Evolutionary conservation across 2,329 filamentous ascomycete species (phyloP), one percentile per base, ranked within the genome.

Genomic region (Fusarium continuum): DNA sequence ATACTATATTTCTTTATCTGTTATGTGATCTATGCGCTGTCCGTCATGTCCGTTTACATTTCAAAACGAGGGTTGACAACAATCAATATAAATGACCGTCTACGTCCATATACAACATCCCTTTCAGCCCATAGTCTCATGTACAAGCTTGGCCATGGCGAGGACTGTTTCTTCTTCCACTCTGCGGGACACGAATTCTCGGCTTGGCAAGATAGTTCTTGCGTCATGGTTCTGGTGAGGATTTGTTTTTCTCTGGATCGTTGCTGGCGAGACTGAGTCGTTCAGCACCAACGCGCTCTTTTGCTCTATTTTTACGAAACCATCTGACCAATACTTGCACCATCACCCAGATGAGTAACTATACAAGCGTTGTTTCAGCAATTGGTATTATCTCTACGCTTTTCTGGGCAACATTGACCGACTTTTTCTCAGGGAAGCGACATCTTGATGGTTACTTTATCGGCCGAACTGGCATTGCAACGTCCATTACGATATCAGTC

Each of bases 221-320:
- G 76, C 77, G 0, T 87, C 84, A 0, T 88, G 84, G 82, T 83
- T 88, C 67, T 89, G 84, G 81, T 90, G 86, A 78, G 87, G 86
- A 1, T 90, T 91, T 65, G 82, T 86, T 3, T 70, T 85, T 5
- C 82, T 91, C 0, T 91, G 88, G 88, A 83, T 89, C 62, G 86
- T 92, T 34, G 88, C 88, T 0, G 88, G 88, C 25, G 88, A 91
- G 70, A 88, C 87, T 0, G 89, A 92, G 72, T 89, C 87, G 0
- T 91, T 91, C 73, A 86, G 83, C 47, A 82, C 83, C 17, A 91
- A 92, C 72, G 78, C 85, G 0, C 78, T 91, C 0, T 74, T n/a
- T 85, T 1, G 74, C 77, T 0, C 74, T 85, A 2, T 85, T 80
- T 68, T 73, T 85, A 71, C 83, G 84, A 66, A 77, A 74, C 52